Base-by-base conservation (phyloP, 305 asterid species). In the Solanum aculeatissimum region DNA sequence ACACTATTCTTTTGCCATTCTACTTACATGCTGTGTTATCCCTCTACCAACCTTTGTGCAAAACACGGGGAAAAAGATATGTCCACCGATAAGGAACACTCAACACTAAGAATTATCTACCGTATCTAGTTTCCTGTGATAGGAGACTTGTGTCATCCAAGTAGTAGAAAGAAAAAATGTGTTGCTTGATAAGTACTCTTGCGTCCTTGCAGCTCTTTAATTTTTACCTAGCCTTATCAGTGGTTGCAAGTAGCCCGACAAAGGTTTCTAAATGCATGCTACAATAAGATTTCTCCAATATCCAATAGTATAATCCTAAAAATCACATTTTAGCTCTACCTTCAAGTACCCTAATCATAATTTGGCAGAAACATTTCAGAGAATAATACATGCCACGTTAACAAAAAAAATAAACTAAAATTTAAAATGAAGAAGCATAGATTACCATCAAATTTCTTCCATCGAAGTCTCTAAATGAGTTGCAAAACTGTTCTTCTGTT, bases 361-460 rank as follows among this genome's bases (percentile, higher is more conserved):
- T 75, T 49, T 75, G 82, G 82, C 43, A 27, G 63, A 77, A 49
- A 18, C 42, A 49, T 27, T 75, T 75, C 63, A 77, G 65, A 51
- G 82, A 51, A 51, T 27, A 27, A 77, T 51, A 49, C 27, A 27
- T 77, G 19, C 11, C 47, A 49, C 63, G 27, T 9, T 47, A 66
- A 72, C 9, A 6, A 40, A 27, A 29, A 14, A 9, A 16, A 62
- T 53, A 71, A 38, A 88, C 45, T 32, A 83, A 83, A 38, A 83
- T 54, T 32, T 43, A 66, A 86, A 68, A 74, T 83, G 55, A 85
- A 74, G 66, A 84, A 57, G 84, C 86, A 83, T 43, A 32, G 54
- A 47, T 88, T 88, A 95, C 98, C 94, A 62, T 89, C 91, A 95
- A 90, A 72, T 86, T 85, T 54, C 85, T 86, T 29, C 89, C 85